Conservation (phyloP, 148 eudicot species). For the Cornus kousa region DNA sequence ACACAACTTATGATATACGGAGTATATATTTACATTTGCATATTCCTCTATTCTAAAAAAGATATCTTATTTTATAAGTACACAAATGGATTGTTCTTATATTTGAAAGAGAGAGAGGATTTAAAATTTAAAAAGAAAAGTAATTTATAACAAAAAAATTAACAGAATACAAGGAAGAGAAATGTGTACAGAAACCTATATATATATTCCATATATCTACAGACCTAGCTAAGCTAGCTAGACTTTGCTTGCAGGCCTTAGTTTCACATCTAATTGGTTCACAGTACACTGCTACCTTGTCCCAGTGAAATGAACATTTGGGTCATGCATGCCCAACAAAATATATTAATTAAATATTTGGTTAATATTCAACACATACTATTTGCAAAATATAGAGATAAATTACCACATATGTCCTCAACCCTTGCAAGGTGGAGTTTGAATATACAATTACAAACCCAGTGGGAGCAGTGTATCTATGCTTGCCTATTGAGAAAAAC, state of each 20-base stretch:
- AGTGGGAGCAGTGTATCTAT: no score
- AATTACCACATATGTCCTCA: no score
- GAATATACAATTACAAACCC: no score
- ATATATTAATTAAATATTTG: no score
- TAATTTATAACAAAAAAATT: background rate
- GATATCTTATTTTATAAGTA: no score
- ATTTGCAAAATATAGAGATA: no score
- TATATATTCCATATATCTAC: background rate
- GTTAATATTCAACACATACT: no score
- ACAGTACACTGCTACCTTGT: background rate
- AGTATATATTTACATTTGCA: background rate
- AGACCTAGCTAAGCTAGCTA: background rate
- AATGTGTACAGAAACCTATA: background rate
- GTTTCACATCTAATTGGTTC: background rate
- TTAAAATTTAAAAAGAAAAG: background rate
- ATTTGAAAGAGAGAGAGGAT: background rate
- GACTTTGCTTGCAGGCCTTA: background rate
- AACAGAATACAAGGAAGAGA: background rate
- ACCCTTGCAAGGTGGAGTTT: no score
- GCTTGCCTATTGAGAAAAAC: no score
- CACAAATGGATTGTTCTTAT: no score
- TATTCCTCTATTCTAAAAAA: no score
- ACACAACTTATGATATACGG: background rate
- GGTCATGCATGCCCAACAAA: background rate
- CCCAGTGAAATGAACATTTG: background rate